A percentile compares a stretch with the other conserved stretches of the same genome.
phyloP scores from a whole-genome alignment of 805 yeast species.

The Ogataea degrootiae region DNA sequence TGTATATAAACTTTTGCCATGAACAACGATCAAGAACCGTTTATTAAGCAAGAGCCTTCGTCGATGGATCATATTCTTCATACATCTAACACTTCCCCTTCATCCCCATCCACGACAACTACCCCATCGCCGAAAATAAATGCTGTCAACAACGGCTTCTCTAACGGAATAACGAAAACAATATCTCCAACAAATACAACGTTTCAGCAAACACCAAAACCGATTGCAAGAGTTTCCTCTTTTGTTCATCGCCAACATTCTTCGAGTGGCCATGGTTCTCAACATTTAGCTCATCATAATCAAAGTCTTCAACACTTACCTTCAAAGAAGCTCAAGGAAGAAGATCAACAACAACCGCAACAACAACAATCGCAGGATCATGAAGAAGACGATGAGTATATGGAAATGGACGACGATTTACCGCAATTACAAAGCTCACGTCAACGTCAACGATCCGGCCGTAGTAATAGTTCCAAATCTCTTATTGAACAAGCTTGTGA shows the following conservation, averaged over 20 bases:
- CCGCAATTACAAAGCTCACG: not conserved
- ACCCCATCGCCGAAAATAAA: too few species aligned
- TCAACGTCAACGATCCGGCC: not conserved
- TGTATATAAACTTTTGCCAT: too few species aligned
- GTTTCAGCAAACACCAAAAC: not conserved
- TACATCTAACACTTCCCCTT: not conserved
- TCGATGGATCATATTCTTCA: not conserved
- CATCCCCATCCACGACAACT: not conserved
- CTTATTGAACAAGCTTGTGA: slow-evolving; percentile 66
- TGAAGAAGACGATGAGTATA: slow-evolving; percentile 1
- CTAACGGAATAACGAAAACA: too few species aligned
- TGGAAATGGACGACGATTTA: not conserved
- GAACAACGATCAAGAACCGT: too few species aligned
- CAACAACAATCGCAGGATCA: slow-evolving; percentile 3
- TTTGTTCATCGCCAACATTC: slow-evolving; percentile 21
- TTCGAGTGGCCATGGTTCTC: slow-evolving; percentile 19
- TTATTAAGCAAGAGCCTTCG: too few species aligned
- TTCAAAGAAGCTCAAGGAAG: slow-evolving; percentile 2
- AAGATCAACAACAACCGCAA: slow-evolving; percentile 8
- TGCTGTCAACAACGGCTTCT: too few species aligned
- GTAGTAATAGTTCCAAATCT: slow-evolving; percentile 1
- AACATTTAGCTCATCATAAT: slow-evolving; percentile 14
- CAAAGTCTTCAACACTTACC: slow-evolving; percentile 13
- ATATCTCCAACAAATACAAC: not conserved
- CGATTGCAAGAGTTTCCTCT: slow-evolving; percentile 5